Percentiles rank a stretch among this genome's conserved stretches.
Conservation (phyloP, 371 early-diverging fungal species). For the Vairimorpha apis region DNA sequence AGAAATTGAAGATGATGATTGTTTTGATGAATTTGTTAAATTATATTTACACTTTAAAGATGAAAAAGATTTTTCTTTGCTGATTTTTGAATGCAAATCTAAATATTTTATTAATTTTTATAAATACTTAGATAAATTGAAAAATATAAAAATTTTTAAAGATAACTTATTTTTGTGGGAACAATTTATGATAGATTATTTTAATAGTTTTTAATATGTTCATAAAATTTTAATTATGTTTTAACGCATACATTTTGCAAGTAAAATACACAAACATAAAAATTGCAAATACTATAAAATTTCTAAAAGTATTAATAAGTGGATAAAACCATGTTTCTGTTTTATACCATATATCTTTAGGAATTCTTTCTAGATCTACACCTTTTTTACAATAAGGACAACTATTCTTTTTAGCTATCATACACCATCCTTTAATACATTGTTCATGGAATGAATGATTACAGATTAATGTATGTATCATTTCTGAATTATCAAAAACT, state of each 20-base stretch:
- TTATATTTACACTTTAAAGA: constrained; percentile 7
- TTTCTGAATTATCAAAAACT: constrained; percentile 35
- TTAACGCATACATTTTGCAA: too few species aligned
- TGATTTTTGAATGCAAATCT: not conserved
- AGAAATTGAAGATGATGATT: not conserved
- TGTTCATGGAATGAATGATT: constrained; percentile 68
- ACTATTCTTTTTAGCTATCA: constrained; percentile 80
- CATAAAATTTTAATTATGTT: too few species aligned
- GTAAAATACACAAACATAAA: too few species aligned
- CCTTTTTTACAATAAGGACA: constrained; percentile 77
- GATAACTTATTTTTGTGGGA: too few species aligned
- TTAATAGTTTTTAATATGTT: not conserved
- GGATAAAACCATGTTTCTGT: constrained; percentile 57
- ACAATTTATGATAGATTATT: not conserved
- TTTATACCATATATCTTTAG: constrained; percentile 56
- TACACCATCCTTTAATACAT: constrained; percentile 84
- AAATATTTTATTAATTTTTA: not conserved
- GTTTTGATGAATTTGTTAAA: constrained; percentile 4
- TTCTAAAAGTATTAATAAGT: constrained; percentile 55
- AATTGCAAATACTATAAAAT: constrained; percentile 56
- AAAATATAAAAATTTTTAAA: too few species aligned
- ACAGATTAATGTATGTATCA: constrained; percentile 57
- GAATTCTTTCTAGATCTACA: constrained; percentile 50
- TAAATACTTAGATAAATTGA: not conserved
- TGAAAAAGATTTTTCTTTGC: not conserved